Percentiles rank a stretch among this genome's conserved stretches.
phyloP scores from a whole-genome alignment of 2,329 filamentous ascomycete species.

The Dactylellina sp. region DNA sequence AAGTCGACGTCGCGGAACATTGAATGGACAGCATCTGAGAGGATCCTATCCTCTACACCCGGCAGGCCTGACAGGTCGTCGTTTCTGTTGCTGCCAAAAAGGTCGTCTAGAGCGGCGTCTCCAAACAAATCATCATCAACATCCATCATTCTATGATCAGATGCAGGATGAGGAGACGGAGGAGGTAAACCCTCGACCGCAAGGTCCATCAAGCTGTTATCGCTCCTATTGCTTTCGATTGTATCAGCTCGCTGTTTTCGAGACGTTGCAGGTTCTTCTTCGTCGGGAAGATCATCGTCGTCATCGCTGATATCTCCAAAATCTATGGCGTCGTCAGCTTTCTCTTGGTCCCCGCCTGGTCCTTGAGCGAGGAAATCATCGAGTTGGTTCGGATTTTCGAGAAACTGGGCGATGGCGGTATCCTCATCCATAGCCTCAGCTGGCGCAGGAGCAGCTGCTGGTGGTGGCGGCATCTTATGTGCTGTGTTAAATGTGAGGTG shows the following conservation, averaged over 20 bases:
- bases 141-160: constrained; percentile 45
- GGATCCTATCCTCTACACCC: constrained; percentile 53
- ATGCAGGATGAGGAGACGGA: constrained; percentile 22
- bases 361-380: constrained; percentile 64
- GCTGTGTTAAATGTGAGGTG: not conserved
- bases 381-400: constrained; percentile 66
- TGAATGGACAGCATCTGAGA: constrained; percentile 37
- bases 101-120: constrained; percentile 63
- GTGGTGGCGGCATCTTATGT: constrained; percentile 4
- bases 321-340: constrained; percentile 91
- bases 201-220: constrained; percentile 62
- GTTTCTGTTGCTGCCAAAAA: constrained; percentile 34
- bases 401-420: constrained; percentile 65
- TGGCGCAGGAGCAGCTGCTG: not conserved
- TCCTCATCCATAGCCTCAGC: constrained; percentile 67
- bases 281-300: constrained; percentile 81
- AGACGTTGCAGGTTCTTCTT: constrained; percentile 67
- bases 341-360: constrained; percentile 73
- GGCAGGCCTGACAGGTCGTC: constrained; percentile 57
- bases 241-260: constrained; percentile 29
- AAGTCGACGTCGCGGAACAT: constrained; percentile 49
- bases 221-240: constrained; percentile 59
- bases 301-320: constrained; percentile 92
- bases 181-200: constrained; percentile 23
- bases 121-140: constrained; percentile 65